Conservation (phyloP, 2,329 filamentous ascomycete genomes). For the Ascochyta pisi region DNA sequence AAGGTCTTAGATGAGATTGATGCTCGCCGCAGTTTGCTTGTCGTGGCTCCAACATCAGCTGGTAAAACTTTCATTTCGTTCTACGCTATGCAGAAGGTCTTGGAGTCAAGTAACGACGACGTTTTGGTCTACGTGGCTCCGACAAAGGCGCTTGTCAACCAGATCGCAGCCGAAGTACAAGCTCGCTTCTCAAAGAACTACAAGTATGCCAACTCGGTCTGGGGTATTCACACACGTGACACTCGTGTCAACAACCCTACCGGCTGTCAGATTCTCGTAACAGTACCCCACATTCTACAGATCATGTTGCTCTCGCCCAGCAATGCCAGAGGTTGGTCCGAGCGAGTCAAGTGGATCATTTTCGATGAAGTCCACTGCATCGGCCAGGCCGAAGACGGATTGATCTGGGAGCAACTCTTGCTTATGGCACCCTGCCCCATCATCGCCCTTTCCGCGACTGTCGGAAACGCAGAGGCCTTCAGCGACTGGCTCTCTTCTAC, state of each 20-base stretch:
- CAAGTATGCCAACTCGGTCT: conserved; percentile 69
- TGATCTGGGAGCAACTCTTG: conserved; percentile 80
- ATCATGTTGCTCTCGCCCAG: conserved; percentile 72
- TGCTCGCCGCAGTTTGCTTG: conserved; percentile 71
- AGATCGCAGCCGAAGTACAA: conserved; percentile 81
- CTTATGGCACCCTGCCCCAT: conserved; percentile 78
- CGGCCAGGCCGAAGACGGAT: conserved; percentile 75
- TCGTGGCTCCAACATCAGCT: conserved; percentile 78
- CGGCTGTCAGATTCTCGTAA: conserved; percentile 77
- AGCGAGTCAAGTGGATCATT: conserved; percentile 74
- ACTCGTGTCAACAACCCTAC: conserved; percentile 75
- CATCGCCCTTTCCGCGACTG: conserved; percentile 79
- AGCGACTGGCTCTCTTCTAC: conserved; percentile 70
- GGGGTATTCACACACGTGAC: conserved; percentile 80
- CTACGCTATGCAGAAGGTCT: conserved; percentile 80
- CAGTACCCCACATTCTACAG: conserved; percentile 78
- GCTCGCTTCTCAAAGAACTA: conserved; percentile 74
- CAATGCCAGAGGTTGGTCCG: conserved; percentile 74
- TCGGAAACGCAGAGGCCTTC: conserved; percentile 77
- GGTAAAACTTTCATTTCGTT: conserved; percentile 87
- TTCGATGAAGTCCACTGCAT: conserved; percentile 86
- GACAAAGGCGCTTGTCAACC: conserved; percentile 82
- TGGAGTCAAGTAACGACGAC: conserved; percentile 71
- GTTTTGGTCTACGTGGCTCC: conserved; percentile 81
- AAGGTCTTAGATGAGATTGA: conserved; percentile 77